These are phyloP conservation scores for Glaciozyma martinii DNA, from an alignment of 768 basidiomycete genomes.

Conservation along the genomic window DNA sequence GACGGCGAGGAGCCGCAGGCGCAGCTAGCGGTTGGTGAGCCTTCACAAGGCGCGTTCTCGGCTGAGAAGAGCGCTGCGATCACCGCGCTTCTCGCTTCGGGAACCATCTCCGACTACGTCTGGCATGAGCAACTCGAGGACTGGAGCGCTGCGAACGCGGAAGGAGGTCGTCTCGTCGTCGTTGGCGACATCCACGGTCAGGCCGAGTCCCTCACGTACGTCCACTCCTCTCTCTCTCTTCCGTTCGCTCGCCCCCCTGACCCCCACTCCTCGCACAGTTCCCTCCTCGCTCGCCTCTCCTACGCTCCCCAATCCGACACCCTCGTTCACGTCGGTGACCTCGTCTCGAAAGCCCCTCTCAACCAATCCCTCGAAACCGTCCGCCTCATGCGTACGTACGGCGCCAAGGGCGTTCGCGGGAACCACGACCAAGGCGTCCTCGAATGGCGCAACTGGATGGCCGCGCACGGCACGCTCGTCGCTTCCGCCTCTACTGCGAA, in stretches of 20 bases:
- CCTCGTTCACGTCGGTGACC: conserved; percentile 75
- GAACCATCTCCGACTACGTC: conserved; percentile 15
- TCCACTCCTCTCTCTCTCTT: background rate
- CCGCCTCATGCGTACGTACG: conserved; percentile 42
- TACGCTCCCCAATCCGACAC: conserved; percentile 57
- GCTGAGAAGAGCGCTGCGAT: background rate
- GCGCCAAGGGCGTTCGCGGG: conserved; percentile 73
- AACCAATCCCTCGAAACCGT: conserved; percentile 47
- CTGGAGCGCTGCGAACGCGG: background rate
- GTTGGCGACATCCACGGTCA: conserved; percentile 29
- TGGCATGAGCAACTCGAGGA: conserved; percentile 16
- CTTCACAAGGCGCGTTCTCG: background rate
- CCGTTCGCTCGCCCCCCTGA: background rate
- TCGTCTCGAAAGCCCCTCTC: conserved; percentile 60
- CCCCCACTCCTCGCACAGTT: background rate
- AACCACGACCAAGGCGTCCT: conserved; percentile 89
- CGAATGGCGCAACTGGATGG: conserved; percentile 80
- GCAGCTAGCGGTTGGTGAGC: background rate
- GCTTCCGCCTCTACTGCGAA: background rate
- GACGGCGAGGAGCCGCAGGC: background rate
- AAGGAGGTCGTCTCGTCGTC: conserved; percentile 11
- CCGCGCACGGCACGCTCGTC: conserved; percentile 33
- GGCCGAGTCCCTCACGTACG: conserved; percentile 8
- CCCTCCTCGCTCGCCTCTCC: conserved; percentile 40
- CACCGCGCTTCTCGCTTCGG: conserved; percentile 4